phyloP scores from a whole-genome alignment of 192 early-diverging fungal genomes.

The Backusella tarrabulga region DNA sequence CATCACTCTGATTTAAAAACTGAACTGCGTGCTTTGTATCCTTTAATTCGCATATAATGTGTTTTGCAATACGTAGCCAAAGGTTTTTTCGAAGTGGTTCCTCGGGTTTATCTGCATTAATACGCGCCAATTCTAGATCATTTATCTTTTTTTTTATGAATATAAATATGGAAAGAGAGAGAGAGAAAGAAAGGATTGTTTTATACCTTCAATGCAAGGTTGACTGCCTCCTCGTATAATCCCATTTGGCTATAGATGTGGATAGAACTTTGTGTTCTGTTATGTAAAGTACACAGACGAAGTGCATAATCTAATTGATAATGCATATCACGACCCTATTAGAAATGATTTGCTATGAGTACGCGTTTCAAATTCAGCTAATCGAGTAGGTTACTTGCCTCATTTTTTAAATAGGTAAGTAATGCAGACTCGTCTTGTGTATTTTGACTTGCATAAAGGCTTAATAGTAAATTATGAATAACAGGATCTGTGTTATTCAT shows the following conservation, averaged over 20 bases:
- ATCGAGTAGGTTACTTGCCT: conserved; percentile 20
- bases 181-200: no score
- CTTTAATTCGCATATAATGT: conserved; percentile 82
- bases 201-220: conserved; percentile 76
- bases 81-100: conserved; percentile 85
- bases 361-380: neutral
- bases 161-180: neutral
- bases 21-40: conserved; percentile 88
- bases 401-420: conserved; percentile 71
- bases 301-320: conserved; percentile 93
- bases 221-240: conserved; percentile 91
- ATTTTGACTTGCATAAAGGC: conserved; percentile 67
- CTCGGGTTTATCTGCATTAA: conserved; percentile 91
- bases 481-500: conserved; percentile 81
- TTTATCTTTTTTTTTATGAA: conserved; percentile 47
- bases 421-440: conserved; percentile 70
- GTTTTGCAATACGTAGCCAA: conserved; percentile 92
- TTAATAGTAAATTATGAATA: conserved; percentile 92
- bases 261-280: conserved; percentile 84
- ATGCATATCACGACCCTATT: conserved; percentile 66
- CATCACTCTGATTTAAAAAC: conserved; percentile 74
- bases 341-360: neutral
- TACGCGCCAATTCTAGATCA: conserved; percentile 87
- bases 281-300: conserved; percentile 81
- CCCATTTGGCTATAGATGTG: conserved; percentile 86